Percentiles rank a stretch among this genome's conserved stretches.
Evolutionary conservation across 441 rosid genomes (phyloP).

Genomic region (Dalechampia spathulata): DNA sequence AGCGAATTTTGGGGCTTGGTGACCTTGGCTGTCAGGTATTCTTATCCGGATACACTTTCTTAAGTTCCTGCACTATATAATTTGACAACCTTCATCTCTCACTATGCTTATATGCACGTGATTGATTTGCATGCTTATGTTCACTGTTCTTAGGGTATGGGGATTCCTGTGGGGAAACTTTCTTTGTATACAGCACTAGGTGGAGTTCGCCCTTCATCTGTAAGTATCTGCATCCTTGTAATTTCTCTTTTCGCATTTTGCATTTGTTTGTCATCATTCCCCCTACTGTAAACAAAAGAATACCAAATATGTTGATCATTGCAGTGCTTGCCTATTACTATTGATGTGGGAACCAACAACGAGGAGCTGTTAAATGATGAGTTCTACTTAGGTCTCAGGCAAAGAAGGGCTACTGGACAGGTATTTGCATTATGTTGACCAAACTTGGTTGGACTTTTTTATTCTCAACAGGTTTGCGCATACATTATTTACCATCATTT

Average conservation of each 20-base stretch:
- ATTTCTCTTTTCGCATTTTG: neutral
- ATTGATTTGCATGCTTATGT: neutral
- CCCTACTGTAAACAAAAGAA: neutral
- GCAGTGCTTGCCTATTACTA: constrained; percentile 87
- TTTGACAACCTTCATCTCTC: neutral
- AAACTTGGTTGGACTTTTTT: neutral
- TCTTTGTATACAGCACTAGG: constrained; percentile 88
- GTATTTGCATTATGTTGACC: constrained; percentile 19
- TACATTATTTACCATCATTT: constrained; percentile 5
- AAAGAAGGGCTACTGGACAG: constrained; percentile 81
- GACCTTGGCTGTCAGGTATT: constrained; percentile 96
- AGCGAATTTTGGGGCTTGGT: constrained; percentile 85
- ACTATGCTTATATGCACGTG: neutral
- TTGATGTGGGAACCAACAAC: constrained; percentile 94
- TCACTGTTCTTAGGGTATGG: constrained; percentile 65
- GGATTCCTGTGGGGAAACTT: constrained; percentile 95
- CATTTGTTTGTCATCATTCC: neutral
- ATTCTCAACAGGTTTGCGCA: neutral
- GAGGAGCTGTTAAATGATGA: constrained; percentile 70
- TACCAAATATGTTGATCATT: constrained; percentile 11
- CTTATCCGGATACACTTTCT: neutral
- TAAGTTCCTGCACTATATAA: neutral
- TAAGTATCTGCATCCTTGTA: constrained; percentile 24
- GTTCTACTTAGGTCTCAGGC: constrained; percentile 79
- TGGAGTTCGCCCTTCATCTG: constrained; percentile 88